Percentiles rank a stretch among this genome's conserved stretches.
phyloP scores from a whole-genome alignment of 2,329 filamentous ascomycete species.

The Ceratocystis diversiconidia region DNA sequence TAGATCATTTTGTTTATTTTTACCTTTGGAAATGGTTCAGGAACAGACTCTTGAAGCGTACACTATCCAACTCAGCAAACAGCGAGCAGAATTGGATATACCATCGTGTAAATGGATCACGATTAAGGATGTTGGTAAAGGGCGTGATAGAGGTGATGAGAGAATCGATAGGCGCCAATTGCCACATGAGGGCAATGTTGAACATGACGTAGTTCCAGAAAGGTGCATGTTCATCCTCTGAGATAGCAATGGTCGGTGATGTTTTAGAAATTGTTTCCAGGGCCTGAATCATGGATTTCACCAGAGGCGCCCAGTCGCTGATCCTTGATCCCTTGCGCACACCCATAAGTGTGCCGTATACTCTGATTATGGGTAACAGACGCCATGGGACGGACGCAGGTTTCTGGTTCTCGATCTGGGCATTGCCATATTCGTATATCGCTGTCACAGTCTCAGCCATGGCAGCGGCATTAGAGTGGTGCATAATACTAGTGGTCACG shows the following conservation, averaged over 20 bases:
- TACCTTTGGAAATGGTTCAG: constrained; percentile 69
- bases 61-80: constrained; percentile 56
- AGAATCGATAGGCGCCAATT: constrained; percentile 64
- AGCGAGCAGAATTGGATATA: constrained; percentile 80
- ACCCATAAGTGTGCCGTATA: constrained; percentile 57
- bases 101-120: constrained; percentile 50
- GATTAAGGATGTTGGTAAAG: constrained; percentile 50
- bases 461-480: constrained; percentile 62
- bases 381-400: constrained; percentile 17
- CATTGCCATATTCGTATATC: constrained; percentile 37
- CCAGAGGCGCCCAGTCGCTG: constrained; percentile 52
- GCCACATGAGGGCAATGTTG: constrained; percentile 52
- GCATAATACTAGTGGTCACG: constrained; percentile 65
- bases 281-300: constrained; percentile 41
- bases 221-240: constrained; percentile 27
- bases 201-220: constrained; percentile 47
- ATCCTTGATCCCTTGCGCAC: constrained; percentile 72
- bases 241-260: constrained; percentile 23
- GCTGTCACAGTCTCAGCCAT: constrained; percentile 54
- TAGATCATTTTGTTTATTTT: not conserved
- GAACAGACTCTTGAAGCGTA: constrained; percentile 66
- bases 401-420: constrained; percentile 25
- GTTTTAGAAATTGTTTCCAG: constrained; percentile 35
- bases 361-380: constrained; percentile 34
- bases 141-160: constrained; percentile 55